Evolutionary conservation across 257 asterid species (phyloP).

Genomic region (Jacaranda mimosifolia): DNA sequence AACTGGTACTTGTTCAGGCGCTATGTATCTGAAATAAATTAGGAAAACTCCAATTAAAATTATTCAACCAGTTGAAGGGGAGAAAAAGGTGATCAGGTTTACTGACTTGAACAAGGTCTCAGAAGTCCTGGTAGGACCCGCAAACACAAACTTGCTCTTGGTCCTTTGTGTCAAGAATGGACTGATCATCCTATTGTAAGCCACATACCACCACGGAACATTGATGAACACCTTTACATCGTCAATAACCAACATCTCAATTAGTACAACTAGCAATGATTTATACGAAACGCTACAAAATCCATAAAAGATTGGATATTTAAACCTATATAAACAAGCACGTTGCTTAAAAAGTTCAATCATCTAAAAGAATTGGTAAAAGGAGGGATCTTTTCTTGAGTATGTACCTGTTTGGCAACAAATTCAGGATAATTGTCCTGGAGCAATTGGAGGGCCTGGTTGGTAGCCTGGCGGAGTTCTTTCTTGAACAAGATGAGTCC

Average conservation of each 20-base stretch:
- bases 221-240: slow-evolving; percentile 70
- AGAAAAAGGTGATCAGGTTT: background rate
- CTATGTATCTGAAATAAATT: slow-evolving; percentile 57
- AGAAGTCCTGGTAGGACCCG: slow-evolving; percentile 74
- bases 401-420: slow-evolving; percentile 75
- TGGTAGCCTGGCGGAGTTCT: slow-evolving; percentile 74
- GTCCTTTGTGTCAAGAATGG: slow-evolving; percentile 81
- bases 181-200: slow-evolving; percentile 80
- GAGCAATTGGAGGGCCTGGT: slow-evolving; percentile 77
- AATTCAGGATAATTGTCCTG: slow-evolving; percentile 87
- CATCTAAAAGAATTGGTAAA: background rate
- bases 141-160: slow-evolving; percentile 88
- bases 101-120: slow-evolving; percentile 80
- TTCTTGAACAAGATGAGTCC: slow-evolving; percentile 67
- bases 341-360: background rate
- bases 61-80: background rate
- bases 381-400: background rate
- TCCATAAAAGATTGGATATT: background rate
- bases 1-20: slow-evolving; percentile 73
- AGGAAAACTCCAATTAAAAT: background rate
- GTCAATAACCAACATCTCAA: slow-evolving; percentile 21
- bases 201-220: slow-evolving; percentile 93
- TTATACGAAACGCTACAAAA: background rate
- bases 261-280: background rate
- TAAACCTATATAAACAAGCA: background rate